Evolutionary conservation across 2,329 filamentous ascomycete species (phyloP).

Genomic region (Madurella fahalii): DNA sequence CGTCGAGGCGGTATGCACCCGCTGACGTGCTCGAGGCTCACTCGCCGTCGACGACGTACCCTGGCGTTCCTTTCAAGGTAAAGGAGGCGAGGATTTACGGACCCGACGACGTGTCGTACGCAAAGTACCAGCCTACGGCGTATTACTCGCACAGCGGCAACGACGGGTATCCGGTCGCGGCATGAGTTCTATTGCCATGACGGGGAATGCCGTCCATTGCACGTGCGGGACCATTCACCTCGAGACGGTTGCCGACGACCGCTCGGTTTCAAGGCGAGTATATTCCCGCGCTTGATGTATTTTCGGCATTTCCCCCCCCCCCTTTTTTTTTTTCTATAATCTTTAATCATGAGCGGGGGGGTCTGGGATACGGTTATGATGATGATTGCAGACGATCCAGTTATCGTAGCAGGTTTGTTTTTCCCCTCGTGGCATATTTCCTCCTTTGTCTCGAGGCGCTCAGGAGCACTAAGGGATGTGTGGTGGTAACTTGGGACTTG

Average conservation of each 20-base stretch:
- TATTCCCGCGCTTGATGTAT: slow-evolving; percentile 3
- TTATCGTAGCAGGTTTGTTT: neutral
- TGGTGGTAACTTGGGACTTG: neutral
- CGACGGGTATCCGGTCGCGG: slow-evolving; percentile 3
- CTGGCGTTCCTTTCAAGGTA: slow-evolving; percentile 16
- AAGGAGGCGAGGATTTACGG: slow-evolving; percentile 15
- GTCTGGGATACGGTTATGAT: slow-evolving; percentile 6
- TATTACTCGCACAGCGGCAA: slow-evolving; percentile 1
- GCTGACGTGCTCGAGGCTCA: slow-evolving; percentile 4
- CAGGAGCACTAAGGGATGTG: neutral
- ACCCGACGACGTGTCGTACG: slow-evolving; percentile 17
- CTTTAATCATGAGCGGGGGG: slow-evolving; percentile 15
- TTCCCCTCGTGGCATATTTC: slow-evolving; percentile 1
- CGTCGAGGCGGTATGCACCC: slow-evolving; percentile 12
- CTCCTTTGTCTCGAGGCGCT: neutral
- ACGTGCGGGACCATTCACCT: too few species aligned
- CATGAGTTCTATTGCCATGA: neutral
- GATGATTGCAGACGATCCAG: slow-evolving; percentile 1
- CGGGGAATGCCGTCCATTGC: neutral
- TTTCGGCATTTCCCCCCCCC: slow-evolving; percentile 7
- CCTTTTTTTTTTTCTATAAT: slow-evolving; percentile 14
- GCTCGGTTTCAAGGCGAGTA: neutral
- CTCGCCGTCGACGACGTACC: slow-evolving; percentile 15
- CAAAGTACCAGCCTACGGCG: slow-evolving; percentile 1
- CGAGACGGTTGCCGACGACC: too few species aligned